phyloP scores from a whole-genome alignment of 2,329 filamentous ascomycete genomes.

The Fusarium sambucinum region DNA sequence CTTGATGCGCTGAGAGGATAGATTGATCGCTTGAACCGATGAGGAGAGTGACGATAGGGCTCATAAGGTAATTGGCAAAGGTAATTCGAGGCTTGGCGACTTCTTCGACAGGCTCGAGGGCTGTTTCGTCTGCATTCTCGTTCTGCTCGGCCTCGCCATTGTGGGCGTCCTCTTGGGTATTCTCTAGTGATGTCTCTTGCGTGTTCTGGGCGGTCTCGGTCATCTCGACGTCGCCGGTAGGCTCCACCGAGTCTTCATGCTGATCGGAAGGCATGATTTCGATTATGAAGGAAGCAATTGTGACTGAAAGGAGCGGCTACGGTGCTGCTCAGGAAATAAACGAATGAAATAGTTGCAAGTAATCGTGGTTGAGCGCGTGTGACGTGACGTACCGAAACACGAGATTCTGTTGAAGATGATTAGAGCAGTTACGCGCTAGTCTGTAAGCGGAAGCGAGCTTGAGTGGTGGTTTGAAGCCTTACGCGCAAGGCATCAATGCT shows the following conservation, averaged over 20 bases:
- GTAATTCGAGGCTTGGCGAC: conserved; percentile 54
- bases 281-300: not conserved
- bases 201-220: conserved; percentile 45
- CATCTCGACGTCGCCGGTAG: conserved; percentile 57
- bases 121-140: conserved; percentile 50
- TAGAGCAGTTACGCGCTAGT: conserved; percentile 7
- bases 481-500: conserved; percentile 30
- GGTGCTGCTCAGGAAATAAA: not conserved
- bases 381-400: not conserved
- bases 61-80: conserved; percentile 73
- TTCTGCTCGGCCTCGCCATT: conserved; percentile 52
- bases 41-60: conserved; percentile 76
- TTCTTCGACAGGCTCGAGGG: conserved; percentile 56
- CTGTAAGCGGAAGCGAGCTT: conserved; percentile 30
- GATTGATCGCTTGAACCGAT: conserved; percentile 73
- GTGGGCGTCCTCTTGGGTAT: conserved; percentile 54
- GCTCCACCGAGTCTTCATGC: conserved; percentile 44
- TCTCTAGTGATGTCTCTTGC: conserved; percentile 31
- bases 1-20: conserved; percentile 82
- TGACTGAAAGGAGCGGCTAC: not conserved
- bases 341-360: conserved; percentile 8
- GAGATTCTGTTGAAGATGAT: not conserved
- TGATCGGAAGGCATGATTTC: conserved; percentile 51
- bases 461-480: conserved; percentile 5
- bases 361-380: conserved; percentile 12